These are phyloP conservation scores for Spironucleus salmonicida DNA, from an alignment of 208 protist species.

Conservation along the genomic window DNA sequence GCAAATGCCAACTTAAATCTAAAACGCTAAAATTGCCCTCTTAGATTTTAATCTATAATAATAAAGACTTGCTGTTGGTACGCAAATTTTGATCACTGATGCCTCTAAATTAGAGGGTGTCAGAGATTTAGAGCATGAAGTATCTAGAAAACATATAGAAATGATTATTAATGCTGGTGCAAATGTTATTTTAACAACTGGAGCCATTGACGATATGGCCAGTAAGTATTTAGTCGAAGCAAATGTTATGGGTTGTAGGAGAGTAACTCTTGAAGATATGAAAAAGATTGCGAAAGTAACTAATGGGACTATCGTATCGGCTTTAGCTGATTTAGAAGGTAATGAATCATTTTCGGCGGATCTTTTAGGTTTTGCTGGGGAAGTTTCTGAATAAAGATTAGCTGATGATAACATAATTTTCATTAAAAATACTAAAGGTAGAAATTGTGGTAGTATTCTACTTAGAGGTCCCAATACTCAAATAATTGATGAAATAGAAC, in stretches of 20 bases:
- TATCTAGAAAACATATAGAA: constrained; percentile 83
- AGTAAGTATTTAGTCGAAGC: constrained; percentile 95
- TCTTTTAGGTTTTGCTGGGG: constrained; percentile 72
- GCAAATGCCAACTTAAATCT: constrained; percentile 76
- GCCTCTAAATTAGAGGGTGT: constrained; percentile 86
- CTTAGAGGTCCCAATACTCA: constrained; percentile 85
- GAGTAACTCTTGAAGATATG: constrained; percentile 66
- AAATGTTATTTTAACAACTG: constrained; percentile 96
- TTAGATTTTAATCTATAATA: constrained; percentile 93
- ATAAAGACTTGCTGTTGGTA: constrained; percentile 80
- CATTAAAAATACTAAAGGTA: constrained; percentile 55
- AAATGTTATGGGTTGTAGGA: constrained; percentile 76
- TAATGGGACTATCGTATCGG: constrained; percentile 71
- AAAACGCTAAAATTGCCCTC: constrained; percentile 87
- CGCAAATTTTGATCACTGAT: constrained; percentile 87
- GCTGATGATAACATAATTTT: constrained; percentile 86
- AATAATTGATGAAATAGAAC: constrained; percentile 53
- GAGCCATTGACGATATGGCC: constrained; percentile 75
- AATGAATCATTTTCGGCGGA: constrained; percentile 78
- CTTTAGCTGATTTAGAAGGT: constrained; percentile 82
- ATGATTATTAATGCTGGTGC: constrained; percentile 86
- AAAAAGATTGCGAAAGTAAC: constrained; percentile 77
- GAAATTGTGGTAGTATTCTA: constrained; percentile 76
- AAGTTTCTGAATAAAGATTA: constrained; percentile 75
- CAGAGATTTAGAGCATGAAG: constrained; percentile 74